Evolutionary conservation across 2,329 filamentous ascomycete species (phyloP), one percentile per base, ranked within the genome.

Genomic region (Fusarium begoniae): DNA sequence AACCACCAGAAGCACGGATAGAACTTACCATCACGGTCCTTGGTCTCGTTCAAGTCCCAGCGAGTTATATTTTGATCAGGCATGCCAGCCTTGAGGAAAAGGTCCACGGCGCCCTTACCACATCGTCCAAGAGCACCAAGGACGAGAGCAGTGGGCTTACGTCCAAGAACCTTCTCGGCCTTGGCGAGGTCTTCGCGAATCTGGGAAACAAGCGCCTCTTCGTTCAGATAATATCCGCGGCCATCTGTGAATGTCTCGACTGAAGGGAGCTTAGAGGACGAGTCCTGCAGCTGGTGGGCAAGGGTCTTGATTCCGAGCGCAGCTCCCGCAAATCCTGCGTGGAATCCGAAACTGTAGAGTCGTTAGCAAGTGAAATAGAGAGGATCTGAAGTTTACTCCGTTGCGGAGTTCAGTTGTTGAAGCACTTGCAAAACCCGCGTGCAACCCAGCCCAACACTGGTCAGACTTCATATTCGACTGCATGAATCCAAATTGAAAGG

Each of bases 111-210:
- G 70, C 96, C 96, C 51, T 89, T 90, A 63, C 95, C 95, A 80
- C 95, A 98, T 75, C 95, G 91, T 45, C 93, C 92, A n/a, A 93
- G 86, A 5, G 90, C 94, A 73, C 96, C 96, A 73, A 98, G 96
- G 60, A 98, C 91, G 69, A 98, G 89, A 69, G 95, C 90, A 72
- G 90, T 90, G 9, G 95, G 95, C 77, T 93, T 91, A 35, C 83
- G 82, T 79, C 90, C 89, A 32, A 97, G 86, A 44, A 90, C 88
- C 79, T 90, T 89, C 87, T 94, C 93, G 75, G 97, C 91, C 77
- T 95, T 90, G 44, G 87, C 84, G 66, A 97, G 41, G 28, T 80
- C 75, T 41, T 71, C 64, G 12, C 73, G 64, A 30, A 80, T 79
- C 67, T 80, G 76, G 54, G 68, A 70, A 28, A 80, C 90, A 75